Evolutionary conservation across 176 grass and related monocot species (phyloP).

Genomic region (Carex littledalei): DNA sequence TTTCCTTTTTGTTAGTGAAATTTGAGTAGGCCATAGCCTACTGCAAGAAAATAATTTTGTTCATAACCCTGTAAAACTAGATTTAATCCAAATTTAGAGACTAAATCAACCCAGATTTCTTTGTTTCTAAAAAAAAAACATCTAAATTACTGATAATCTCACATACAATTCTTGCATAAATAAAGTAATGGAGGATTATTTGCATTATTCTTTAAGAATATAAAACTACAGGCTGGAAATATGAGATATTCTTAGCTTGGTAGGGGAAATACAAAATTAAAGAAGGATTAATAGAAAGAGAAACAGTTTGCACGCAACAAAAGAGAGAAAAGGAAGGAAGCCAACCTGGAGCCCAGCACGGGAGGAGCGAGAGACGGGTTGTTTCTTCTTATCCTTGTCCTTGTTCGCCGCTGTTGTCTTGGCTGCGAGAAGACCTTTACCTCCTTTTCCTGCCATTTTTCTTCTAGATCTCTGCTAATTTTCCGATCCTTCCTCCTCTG

Average conservation of each 20-base stretch:
- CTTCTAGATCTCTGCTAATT: not conserved
- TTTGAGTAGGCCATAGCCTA: too few species aligned
- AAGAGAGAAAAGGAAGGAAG: not conserved
- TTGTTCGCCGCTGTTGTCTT: constrained; percentile 66
- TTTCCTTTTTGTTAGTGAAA: too few species aligned
- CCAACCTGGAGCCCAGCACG: constrained; percentile 60
- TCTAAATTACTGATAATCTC: not conserved
- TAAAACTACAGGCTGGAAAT: not conserved
- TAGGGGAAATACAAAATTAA: not conserved
- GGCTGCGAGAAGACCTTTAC: constrained; percentile 60
- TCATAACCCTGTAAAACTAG: not conserved
- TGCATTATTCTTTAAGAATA: not conserved
- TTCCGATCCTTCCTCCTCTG: not conserved
- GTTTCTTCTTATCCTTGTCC: constrained; percentile 74
- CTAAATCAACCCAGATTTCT: not conserved
- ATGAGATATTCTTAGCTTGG: not conserved
- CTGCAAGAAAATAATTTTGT: not conserved
- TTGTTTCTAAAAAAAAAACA: not conserved
- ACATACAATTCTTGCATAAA: not conserved
- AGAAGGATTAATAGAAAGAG: not conserved
- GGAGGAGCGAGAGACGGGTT: constrained; percentile 61
- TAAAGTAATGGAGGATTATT: not conserved
- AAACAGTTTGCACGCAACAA: not conserved
- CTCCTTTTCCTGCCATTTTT: constrained; percentile 70
- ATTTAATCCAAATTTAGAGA: not conserved